These are phyloP conservation scores for Circinella umbellata DNA, from an alignment of 371 early-diverging fungal species.

Conservation along the genomic window DNA sequence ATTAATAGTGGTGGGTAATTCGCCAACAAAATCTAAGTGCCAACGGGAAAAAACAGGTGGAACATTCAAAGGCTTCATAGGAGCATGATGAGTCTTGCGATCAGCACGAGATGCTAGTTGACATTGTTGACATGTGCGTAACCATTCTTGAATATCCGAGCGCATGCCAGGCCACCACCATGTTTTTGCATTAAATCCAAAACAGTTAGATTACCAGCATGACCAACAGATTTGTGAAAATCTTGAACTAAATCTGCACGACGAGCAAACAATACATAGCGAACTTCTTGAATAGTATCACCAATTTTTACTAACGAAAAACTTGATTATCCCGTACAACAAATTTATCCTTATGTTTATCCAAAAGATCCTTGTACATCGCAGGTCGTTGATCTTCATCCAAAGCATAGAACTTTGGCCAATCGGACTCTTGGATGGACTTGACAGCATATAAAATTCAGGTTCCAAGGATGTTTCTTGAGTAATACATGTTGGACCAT, in stretches of 20 bases:
- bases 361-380: neutral
- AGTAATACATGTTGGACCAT: conserved; percentile 4
- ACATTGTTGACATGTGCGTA: conserved; percentile 19
- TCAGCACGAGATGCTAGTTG: conserved; percentile 20
- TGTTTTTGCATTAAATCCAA: conserved; percentile 15
- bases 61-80: conserved; percentile 11
- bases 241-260: conserved; percentile 18
- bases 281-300: neutral
- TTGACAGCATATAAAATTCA: conserved; percentile 22
- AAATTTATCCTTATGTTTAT: conserved; percentile 12
- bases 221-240: conserved; percentile 23
- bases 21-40: conserved; percentile 35
- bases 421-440: conserved; percentile 11
- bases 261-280: conserved; percentile 12
- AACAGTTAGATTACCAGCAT: conserved; percentile 14
- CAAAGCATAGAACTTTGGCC: conserved; percentile 24
- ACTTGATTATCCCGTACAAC: neutral
- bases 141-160: conserved; percentile 8
- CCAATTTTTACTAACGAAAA: conserved; percentile 4
- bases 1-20: conserved; percentile 13
- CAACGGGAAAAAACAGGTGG: conserved; percentile 23
- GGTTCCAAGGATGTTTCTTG: conserved; percentile 16
- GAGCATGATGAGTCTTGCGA: conserved; percentile 15
- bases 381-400: conserved; percentile 9
- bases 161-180: conserved; percentile 35